A percentile compares a stretch with the other conserved stretches of the same genome.
Evolutionary conservation across 139 green algal genomes (phyloP).

Genomic region (Asterochloris sp.): DNA sequence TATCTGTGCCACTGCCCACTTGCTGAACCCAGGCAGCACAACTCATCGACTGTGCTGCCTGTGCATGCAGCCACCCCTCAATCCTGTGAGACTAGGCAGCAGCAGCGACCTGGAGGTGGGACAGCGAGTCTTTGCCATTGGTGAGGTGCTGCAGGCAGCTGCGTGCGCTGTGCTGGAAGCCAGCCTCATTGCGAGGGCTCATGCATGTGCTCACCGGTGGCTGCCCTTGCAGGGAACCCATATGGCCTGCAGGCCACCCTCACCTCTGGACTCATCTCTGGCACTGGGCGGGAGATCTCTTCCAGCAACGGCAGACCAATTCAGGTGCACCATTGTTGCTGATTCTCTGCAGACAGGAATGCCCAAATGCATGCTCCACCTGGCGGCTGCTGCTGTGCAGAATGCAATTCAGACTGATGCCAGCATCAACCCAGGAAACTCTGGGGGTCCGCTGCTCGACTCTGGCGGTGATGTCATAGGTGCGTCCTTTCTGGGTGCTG

Average conservation of each 20-base stretch:
- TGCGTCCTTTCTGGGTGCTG: neutral
- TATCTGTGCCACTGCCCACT: no score
- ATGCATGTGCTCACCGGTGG: conserved; percentile 6
- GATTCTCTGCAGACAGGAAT: neutral
- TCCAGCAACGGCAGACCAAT: conserved; percentile 51
- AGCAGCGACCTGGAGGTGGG: conserved; percentile 64
- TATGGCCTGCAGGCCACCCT: conserved; percentile 85
- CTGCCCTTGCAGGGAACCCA: conserved; percentile 47
- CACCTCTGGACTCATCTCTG: conserved; percentile 51
- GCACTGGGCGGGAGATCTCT: conserved; percentile 42
- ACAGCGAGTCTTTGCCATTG: conserved; percentile 84
- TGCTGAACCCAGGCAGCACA: no score
- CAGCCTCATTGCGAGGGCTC: no score
- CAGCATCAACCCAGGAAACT: conserved; percentile 81
- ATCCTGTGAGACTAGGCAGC: conserved; percentile 24
- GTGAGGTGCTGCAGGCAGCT: neutral
- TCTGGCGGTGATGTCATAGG: conserved; percentile 28
- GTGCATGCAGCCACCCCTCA: conserved; percentile 5
- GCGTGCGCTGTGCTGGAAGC: neutral
- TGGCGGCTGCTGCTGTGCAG: neutral
- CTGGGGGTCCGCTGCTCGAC: conserved; percentile 63
- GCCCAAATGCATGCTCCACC: neutral
- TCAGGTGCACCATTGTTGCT: neutral
- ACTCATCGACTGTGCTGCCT: no score
- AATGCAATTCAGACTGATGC: conserved; percentile 89